Evolutionary conservation across 1,284 basidiomycete species (phyloP), one percentile per base, ranked within the genome.

Genomic region (Ceratobasidium sp.): DNA sequence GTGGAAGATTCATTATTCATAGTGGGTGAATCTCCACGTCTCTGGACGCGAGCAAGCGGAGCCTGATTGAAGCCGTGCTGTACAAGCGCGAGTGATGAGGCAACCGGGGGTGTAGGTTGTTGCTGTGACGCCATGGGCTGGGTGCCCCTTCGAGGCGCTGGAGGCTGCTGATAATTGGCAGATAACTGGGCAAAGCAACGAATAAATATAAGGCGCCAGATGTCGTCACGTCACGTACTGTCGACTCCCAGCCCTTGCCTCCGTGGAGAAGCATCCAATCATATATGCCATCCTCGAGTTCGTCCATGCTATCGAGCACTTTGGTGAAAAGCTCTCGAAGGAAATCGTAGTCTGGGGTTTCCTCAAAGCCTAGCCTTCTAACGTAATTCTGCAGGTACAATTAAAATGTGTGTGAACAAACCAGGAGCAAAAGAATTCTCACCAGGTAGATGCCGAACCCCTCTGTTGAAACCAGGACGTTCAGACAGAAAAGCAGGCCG

Each of bases 331-430:
- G 85, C 80, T 98, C 95, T 74, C 95, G 88, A 78, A 98, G 83
- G 83, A 98, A 98, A 80, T 97, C 95, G 81, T 98, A 98, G 83
- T 98, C 96, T 37, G 96, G 96, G 29, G 93, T 94, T 85, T 98
- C 96, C 81, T 96, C 95, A 81, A 95, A 95, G 31, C 93, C 93
- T 71, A 95, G 88, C 81, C 94, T 94, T 77, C 93, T 89, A 74
- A 94, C 92, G 81, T 95, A 95, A 84, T 94, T 94, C 66, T 71
- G n/a, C 22, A 34, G 41, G 27, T 24, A 48, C 24, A 13, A 41
- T 71, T 24, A 71, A 53, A 59, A 34, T n/a, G 54, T n/a, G 29
- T n/a, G n/a, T 31, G 27, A 37, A 41, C 54, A 29, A 54, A 61
- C 37, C 39, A 37, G 7, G 22, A 29, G 34, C 34, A 11, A 14